A percentile compares a stretch with the other conserved stretches of the same genome.
Evolutionary conservation across 805 yeast genomes (phyloP).

Genomic region (Metschnikowia sp.): DNA sequence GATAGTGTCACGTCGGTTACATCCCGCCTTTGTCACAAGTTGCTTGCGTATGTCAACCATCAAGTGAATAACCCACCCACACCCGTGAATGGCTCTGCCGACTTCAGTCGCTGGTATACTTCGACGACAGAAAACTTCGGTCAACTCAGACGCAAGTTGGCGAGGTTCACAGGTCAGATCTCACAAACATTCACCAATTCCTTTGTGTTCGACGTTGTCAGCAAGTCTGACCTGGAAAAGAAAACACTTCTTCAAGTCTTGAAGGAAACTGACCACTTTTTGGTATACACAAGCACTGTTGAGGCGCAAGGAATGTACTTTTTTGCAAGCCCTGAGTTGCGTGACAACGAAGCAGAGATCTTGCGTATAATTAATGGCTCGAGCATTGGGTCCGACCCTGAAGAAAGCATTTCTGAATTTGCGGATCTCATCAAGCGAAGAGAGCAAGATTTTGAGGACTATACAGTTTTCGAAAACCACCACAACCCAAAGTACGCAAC

Average conservation of each 20-base stretch:
- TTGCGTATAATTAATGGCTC: constrained; percentile 38
- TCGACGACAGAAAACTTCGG: constrained; percentile 69
- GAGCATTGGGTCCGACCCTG: constrained; percentile 35
- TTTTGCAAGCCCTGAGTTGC: constrained; percentile 65
- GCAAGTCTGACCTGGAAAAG: constrained; percentile 40
- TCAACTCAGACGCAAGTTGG: constrained; percentile 73
- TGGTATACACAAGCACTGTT: constrained; percentile 68
- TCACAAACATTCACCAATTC: constrained; percentile 74
- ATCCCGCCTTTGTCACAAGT: constrained; percentile 61
- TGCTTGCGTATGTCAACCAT: constrained; percentile 65
- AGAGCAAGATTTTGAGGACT: constrained; percentile 4
- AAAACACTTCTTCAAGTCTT: constrained; percentile 55
- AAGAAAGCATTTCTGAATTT: constrained; percentile 24
- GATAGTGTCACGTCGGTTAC: constrained; percentile 68
- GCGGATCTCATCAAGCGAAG: constrained; percentile 21
- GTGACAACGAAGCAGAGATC: constrained; percentile 38
- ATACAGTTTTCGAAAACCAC: constrained; percentile 11
- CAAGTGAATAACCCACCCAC: constrained; percentile 62
- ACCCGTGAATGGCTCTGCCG: constrained; percentile 30
- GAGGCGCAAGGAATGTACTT: constrained; percentile 77
- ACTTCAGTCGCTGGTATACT: constrained; percentile 59
- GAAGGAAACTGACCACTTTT: constrained; percentile 65
- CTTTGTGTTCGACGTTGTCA: constrained; percentile 51
- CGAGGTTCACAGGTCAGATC: constrained; percentile 68
- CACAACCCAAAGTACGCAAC: constrained; percentile 29